A percentile compares a stretch with the other conserved stretches of the same genome.
phyloP scores from a whole-genome alignment of 2,329 filamentous ascomycete genomes.

The Metarhizium rileyi region DNA sequence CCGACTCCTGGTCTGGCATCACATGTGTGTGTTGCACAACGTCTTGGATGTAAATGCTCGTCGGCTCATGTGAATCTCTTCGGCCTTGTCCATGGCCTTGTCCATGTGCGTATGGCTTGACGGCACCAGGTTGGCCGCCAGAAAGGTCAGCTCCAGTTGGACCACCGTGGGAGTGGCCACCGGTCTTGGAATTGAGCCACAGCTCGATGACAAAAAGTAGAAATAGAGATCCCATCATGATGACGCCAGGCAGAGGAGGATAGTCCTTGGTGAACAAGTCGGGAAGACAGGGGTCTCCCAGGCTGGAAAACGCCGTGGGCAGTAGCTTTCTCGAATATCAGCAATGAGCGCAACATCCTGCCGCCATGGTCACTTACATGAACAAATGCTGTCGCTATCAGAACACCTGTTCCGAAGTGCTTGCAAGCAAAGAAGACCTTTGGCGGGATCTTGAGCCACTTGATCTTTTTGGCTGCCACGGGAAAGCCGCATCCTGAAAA shows the following conservation, averaged over 20 bases:
- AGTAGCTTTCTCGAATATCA: constrained; percentile 32
- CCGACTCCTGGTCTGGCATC: not conserved
- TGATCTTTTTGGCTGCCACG: constrained; percentile 44
- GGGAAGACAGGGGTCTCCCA: constrained; percentile 45
- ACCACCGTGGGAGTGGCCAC: constrained; percentile 49
- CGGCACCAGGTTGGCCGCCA: not conserved
- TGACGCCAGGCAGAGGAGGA: constrained; percentile 52
- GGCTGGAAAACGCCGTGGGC: constrained; percentile 47
- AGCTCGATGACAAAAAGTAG: constrained; percentile 52
- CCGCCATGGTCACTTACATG: constrained; percentile 36
- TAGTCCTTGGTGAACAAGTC: constrained; percentile 50
- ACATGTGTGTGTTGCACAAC: not conserved
- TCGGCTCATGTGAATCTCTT: not conserved
- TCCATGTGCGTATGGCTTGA: not conserved
- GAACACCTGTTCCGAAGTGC: constrained; percentile 60
- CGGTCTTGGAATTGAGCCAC: constrained; percentile 49
- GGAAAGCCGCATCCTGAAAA: constrained; percentile 38
- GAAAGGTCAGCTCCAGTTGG: constrained; percentile 30
- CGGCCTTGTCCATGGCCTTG: not conserved
- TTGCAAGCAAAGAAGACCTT: constrained; percentile 53
- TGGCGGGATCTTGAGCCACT: constrained; percentile 46
- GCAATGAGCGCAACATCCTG: not conserved
- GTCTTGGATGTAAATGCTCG: not conserved
- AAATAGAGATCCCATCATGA: constrained; percentile 56
- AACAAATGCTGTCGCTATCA: constrained; percentile 65